phyloP scores from a whole-genome alignment of 371 early-diverging fungal genomes.

The Mucor lusitanicus region DNA sequence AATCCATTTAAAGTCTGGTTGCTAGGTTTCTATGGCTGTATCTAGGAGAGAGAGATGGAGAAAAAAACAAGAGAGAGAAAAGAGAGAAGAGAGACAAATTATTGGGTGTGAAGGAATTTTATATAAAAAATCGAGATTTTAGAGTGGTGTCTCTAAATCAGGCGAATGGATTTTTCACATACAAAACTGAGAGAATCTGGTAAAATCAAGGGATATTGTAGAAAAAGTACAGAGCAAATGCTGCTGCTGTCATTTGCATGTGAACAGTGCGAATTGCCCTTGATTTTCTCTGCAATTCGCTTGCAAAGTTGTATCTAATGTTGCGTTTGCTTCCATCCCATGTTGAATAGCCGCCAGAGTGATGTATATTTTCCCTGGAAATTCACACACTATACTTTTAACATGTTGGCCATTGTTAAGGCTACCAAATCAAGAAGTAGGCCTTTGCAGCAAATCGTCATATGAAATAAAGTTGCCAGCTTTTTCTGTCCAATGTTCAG shows the following conservation, averaged over 20 bases:
- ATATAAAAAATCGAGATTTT: neutral
- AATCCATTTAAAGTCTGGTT: neutral
- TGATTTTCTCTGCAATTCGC: neutral
- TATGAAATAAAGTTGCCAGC: neutral
- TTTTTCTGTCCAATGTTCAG: neutral
- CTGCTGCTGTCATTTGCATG: neutral
- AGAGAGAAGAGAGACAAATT: neutral
- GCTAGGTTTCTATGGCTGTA: neutral
- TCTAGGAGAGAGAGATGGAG: neutral
- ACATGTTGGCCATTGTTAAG: neutral
- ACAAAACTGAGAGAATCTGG: neutral
- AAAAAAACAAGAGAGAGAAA: neutral
- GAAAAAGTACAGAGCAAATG: neutral
- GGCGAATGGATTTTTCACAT: neutral
- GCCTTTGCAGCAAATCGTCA: neutral
- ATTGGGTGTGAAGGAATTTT: neutral
- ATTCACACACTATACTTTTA: neutral
- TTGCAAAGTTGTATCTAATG: neutral
- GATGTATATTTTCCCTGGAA: neutral
- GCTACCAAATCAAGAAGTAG: neutral
- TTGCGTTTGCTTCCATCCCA: neutral
- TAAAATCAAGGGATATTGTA: neutral
- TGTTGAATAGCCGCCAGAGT: neutral
- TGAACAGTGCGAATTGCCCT: neutral
- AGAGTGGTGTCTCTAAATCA: neutral